A percentile compares a stretch with the other conserved stretches of the same genome.
Conservation (phyloP, 2,329 filamentous ascomycete species). For the Botrytis hyacinthi region DNA sequence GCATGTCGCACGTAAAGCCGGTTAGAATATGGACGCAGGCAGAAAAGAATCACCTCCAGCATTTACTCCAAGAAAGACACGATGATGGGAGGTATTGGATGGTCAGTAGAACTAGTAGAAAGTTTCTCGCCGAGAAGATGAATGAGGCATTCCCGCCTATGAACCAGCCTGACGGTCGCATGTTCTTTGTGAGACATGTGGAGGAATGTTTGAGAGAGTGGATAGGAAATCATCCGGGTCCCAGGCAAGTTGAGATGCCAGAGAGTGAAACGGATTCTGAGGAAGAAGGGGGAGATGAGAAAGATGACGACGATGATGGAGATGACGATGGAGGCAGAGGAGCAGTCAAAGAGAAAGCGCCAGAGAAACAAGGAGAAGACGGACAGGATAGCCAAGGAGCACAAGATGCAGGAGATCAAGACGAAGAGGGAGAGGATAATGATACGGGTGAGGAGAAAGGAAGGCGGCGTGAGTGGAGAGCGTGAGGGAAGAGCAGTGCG, state of each 20-base stretch:
- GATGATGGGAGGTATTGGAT: not conserved
- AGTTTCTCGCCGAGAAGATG: not conserved
- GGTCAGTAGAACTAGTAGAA: not conserved
- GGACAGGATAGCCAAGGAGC: not conserved
- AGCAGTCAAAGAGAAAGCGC: too few species aligned
- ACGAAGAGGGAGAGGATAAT: not conserved
- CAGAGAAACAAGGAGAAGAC: not conserved
- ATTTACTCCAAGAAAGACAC: not conserved
- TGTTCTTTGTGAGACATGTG: not conserved
- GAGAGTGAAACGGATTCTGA: not conserved
- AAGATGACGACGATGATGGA: too few species aligned
- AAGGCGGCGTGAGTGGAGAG: not conserved
- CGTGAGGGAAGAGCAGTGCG: not conserved
- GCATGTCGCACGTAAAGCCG: not conserved
- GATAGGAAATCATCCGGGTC: not conserved
- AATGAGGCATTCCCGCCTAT: not conserved
- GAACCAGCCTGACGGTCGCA: too few species aligned
- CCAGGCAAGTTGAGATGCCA: not conserved
- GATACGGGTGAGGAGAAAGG: not conserved
- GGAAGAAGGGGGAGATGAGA: not conserved
- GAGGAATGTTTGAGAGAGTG: not conserved
- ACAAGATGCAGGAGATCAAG: not conserved
- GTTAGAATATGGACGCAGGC: not conserved
- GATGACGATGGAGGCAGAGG: not conserved
- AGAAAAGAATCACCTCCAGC: not conserved